Evolutionary conservation across 495 filamentous ascomycete genomes (phyloP), one percentile per base, ranked within the genome.

Genomic region (Neurospora africana): DNA sequence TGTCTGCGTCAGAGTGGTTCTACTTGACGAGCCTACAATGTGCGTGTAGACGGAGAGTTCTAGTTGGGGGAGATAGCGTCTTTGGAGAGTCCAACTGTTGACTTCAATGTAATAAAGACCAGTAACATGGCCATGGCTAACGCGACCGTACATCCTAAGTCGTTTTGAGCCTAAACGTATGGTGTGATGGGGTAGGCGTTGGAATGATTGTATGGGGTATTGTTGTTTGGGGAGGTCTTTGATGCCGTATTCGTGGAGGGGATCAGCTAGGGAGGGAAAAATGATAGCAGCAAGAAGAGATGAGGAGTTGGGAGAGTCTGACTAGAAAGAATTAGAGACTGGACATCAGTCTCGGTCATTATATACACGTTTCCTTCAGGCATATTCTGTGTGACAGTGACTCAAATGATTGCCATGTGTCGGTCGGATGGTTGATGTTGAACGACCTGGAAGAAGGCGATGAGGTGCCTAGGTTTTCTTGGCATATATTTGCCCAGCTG

Each of bases 1-100:
- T 5, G 83, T 87, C 76, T 92, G 90, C 0, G 83, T 89, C 36
- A 92, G 82, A 4, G 79, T 76, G 19, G 89, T 91, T 11, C 86
- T 83, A 4, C 88, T 88, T 39, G 86, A 84, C 15, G 83, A 83
- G 7, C 87, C 83, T 19, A 88, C 76, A 69, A 91, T 86, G 11
- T 82, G 82, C 23, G 87, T 81, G 65, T 90, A 84, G 23, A 82
- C 83, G 36, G 82, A 73, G 58, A 89, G 79, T 4, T 82, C 77
- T 5, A 89, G 76, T 27, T 87, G 85, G 9, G 89, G 89, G 9
- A 91, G 83, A 72, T 87, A 88, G 38, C 73, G 75, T 2, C 33
- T 27, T 30, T 70, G 39, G n/a, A 27, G n/a, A 30, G 17, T 7
- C 13, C n/a, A 27, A 11, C 27, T 4, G 7, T 15, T n/a, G 8